Conservation (phyloP, 768 basidiomycete species). For the Trametes sanguinea region DNA sequence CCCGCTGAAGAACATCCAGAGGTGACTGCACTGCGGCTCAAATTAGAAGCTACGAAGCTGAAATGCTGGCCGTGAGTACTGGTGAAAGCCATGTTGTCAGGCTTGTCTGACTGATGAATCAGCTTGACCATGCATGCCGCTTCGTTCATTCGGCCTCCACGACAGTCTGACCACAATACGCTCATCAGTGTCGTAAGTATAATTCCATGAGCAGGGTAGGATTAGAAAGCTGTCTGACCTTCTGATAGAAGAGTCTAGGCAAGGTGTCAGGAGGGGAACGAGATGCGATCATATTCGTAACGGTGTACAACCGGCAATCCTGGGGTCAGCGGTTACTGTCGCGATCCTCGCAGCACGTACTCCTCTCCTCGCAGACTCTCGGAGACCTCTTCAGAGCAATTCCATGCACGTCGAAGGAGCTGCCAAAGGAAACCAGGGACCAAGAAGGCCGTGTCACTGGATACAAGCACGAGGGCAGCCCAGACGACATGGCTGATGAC, state of each 20-base stretch:
- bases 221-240: constrained; percentile 1
- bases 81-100: background rate
- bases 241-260: constrained; percentile 24
- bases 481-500: constrained; percentile 9
- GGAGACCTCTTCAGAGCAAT: constrained; percentile 60
- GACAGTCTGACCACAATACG: constrained; percentile 64
- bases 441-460: constrained; percentile 36
- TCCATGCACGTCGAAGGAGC: constrained; percentile 62
- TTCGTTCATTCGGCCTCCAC: constrained; percentile 63
- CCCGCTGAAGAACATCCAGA: constrained; percentile 46
- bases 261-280: constrained; percentile 6
- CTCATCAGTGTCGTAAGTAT: constrained; percentile 19
- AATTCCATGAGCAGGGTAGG: background rate
- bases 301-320: constrained; percentile 58
- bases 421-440: constrained; percentile 44
- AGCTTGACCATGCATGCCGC: constrained; percentile 57
- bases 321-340: constrained; percentile 63
- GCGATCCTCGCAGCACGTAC: constrained; percentile 67
- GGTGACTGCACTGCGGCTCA: constrained; percentile 48
- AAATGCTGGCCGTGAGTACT: constrained; percentile 61
- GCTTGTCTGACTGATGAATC: background rate
- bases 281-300: constrained; percentile 57
- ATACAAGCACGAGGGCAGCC: constrained; percentile 27
- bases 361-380: constrained; percentile 73
- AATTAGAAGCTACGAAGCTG: constrained; percentile 54